Evolutionary conservation across 495 filamentous ascomycete genomes (phyloP).

Genomic region (Xylaria nigripes): DNA sequence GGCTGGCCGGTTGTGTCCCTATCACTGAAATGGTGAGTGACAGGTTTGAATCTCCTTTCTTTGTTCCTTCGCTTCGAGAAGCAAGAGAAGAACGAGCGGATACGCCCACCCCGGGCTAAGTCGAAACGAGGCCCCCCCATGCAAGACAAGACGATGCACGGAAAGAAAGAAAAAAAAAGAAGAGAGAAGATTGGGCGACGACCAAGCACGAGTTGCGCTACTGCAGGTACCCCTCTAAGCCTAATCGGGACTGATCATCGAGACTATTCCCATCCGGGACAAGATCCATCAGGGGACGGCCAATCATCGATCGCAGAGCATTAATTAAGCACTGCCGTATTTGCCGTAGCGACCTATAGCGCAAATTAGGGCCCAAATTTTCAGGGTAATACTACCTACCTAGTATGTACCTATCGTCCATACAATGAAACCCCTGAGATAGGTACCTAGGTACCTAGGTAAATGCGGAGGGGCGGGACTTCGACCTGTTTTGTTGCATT

Average conservation of each 20-base stretch:
- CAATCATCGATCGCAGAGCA: neutral
- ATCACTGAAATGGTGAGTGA: neutral
- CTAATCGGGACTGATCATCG: no score
- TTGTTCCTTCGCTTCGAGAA: neutral
- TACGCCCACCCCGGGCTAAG: neutral
- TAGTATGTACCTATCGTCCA: no score
- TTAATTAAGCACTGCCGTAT: neutral
- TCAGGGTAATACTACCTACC: no score
- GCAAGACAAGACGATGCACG: neutral
- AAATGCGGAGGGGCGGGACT: no score
- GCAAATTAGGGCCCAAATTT: neutral
- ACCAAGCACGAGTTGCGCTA: neutral
- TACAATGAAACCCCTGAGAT: no score
- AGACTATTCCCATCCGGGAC: neutral
- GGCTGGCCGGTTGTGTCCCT: neutral
- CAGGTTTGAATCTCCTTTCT: neutral
- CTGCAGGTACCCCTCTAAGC: conserved; percentile 9
- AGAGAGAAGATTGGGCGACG: neutral
- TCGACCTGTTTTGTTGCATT: no score
- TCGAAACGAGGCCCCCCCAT: neutral
- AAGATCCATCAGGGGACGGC: neutral
- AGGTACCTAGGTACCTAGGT: no score
- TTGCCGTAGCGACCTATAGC: neutral
- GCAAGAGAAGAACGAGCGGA: neutral
- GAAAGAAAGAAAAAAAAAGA: neutral